Evolutionary conservation across 345 rosid species (phyloP).

Genomic region (Melaleuca quinquenervia): DNA sequence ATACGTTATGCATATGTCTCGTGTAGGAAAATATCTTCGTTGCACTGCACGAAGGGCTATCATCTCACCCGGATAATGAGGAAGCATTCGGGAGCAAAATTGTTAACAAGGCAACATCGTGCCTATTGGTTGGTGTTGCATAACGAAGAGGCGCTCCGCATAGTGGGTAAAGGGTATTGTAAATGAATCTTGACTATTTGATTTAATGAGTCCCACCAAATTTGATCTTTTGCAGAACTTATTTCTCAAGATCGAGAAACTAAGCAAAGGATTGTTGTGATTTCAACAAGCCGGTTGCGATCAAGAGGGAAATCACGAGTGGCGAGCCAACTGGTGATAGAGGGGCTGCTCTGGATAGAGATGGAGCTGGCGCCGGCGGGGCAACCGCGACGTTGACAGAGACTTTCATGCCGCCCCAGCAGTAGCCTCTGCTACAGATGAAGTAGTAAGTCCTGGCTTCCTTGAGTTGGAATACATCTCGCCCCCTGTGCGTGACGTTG

Average conservation of each 20-base stretch:
- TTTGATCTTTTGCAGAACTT: neutral
- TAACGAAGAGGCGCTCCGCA: neutral
- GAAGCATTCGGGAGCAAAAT: neutral
- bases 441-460: constrained; percentile 42
- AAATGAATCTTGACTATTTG: neutral
- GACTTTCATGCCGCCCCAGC: constrained; percentile 54
- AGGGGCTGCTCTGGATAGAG: neutral
- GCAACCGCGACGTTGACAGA: constrained; percentile 19
- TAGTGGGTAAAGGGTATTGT: neutral
- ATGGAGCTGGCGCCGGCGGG: neutral
- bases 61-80: neutral
- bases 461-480: constrained; percentile 39
- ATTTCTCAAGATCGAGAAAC: neutral
- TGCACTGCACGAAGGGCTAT: neutral
- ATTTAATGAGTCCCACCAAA: neutral
- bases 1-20: neutral
- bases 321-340: neutral
- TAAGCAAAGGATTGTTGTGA: neutral
- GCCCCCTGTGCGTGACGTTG: constrained; percentile 45
- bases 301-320: neutral
- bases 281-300: neutral
- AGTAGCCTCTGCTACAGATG: constrained; percentile 44
- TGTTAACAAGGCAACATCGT: neutral
- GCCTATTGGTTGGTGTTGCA: neutral
- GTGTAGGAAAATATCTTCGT: neutral